Conservation (phyloP, 164 flowering plant species). For the Cinnamomum micranthum region DNA sequence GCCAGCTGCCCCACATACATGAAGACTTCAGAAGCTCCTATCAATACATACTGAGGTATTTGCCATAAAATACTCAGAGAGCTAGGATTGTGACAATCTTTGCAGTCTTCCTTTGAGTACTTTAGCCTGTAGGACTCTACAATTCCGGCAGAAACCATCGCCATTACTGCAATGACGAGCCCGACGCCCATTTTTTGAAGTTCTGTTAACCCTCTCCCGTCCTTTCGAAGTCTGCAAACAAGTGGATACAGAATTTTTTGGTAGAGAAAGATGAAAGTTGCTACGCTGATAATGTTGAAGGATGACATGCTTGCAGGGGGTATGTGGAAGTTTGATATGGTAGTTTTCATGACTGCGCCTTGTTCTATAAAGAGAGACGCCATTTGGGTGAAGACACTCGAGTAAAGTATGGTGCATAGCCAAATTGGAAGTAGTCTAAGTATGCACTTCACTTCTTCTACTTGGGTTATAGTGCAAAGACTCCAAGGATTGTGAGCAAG, state of each 20-base stretch:
- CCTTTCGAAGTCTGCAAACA: constrained; percentile 38
- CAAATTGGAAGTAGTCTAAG: constrained; percentile 81
- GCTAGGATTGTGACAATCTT: constrained; percentile 62
- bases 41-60: constrained; percentile 70
- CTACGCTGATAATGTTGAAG: constrained; percentile 85
- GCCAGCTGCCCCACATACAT: constrained; percentile 90
- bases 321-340: constrained; percentile 45
- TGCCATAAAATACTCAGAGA: constrained; percentile 88
- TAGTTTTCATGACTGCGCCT: constrained; percentile 82
- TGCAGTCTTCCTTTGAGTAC: constrained; percentile 47
- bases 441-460: constrained; percentile 91
- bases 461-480: constrained; percentile 75
- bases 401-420: constrained; percentile 88
- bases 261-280: constrained; percentile 61
- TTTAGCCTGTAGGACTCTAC: constrained; percentile 72
- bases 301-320: constrained; percentile 94
- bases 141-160: constrained; percentile 77
- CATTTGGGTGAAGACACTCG: constrained; percentile 89
- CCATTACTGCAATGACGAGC: constrained; percentile 61
- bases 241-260: constrained; percentile 60
- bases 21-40: constrained; percentile 93
- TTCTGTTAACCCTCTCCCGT: constrained; percentile 53
- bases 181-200: constrained; percentile 90
- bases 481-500: constrained; percentile 46
- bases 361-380: constrained; percentile 92